Evolutionary conservation across 2,329 filamentous ascomycete genomes (phyloP), one percentile per base, ranked within the genome.

Genomic region (Apiospora saccharicola): DNA sequence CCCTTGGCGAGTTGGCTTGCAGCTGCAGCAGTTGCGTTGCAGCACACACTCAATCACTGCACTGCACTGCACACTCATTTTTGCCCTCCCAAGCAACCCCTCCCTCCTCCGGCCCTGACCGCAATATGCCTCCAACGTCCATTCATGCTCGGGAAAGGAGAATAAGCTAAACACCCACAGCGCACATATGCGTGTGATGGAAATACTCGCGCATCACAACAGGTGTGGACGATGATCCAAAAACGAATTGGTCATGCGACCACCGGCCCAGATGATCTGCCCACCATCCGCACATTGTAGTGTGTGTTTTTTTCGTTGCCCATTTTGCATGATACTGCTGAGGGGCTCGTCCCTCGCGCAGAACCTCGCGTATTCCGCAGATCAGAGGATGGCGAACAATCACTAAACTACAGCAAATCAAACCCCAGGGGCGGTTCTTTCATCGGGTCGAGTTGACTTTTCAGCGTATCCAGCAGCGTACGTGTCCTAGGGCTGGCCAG

Each of bases 251-350:
- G 34, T 64, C 57, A 64, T 64, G 57, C 57, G 57, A 14, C 34
- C 57, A 64, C 57, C 57, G 34, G 57, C 57, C 57, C 57, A 64
- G 57, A 41, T 64, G 57, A 64, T 64, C 57, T 64, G 57, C 34
- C 57, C 57, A 64, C 30, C 57, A 61, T 61, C 30, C 53, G 53
- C 30, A 61, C 30, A n/a, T 64, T 41, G 34, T 13, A 41, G 19
- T 41, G n/a, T n/a, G n/a, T n/a, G n/a, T 64, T 64, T 30, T 30
- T 30, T 30, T 30, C 4, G 26, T 30, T 30, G 19, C 30, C 57
- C 57, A 37, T 57, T 64, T 64, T n/a, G 57, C 57, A 64, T 64
- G 57, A 41, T 64, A 13, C 12, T 24, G 57, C 4, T 41, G 34
- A 19, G 57, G 57, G 57, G 22, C 57, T 41, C 30, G 30, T 41